Evolutionary conservation across 2,329 filamentous ascomycete species (phyloP), one percentile per base, ranked within the genome.

Genomic region (Fusarium circinatum): DNA sequence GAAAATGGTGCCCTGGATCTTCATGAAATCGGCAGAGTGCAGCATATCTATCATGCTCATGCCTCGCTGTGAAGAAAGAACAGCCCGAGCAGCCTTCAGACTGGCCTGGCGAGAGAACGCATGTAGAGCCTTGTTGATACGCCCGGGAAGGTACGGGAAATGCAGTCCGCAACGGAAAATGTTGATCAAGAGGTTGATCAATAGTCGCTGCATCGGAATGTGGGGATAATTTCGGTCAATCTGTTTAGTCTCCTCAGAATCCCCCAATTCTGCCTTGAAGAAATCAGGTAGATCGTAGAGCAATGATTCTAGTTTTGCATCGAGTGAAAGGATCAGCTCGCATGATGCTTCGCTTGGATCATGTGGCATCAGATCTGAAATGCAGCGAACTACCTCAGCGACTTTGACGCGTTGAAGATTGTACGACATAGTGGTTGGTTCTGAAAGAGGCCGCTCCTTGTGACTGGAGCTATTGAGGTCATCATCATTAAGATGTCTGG

Each of bases 1-100:
- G n/a, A 55, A 55, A 5, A 62, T 42, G 8, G 59, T 62, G 18
- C 59, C 59, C 15, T 62, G 48, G 2, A 55, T 44, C 8, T 62
- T 55, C 59, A 62, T 62, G 20, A 55, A 62, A 20, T 62, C 59
- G 9, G 59, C 59, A 18, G 48, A 55, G 30, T 62, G 48, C 8
- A 20, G 17, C 20, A 55, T 30, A 5, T 38, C 12, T 4, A 12
- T 7, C n/a, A 26, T 15, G 20, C 14, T 26, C 59, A 62, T 62
- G 7, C 15, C 59, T 22, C 59, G 26, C 26, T 62, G 59, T 2
- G 47, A 26, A 24, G 38, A 45, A 6, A 62, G 30, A 3, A 62
- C 59, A 9, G 17, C 48, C 24, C 59, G 38, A 28, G 48, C 59
- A 28, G 59, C 48, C 3, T 45, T 62, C 1, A 62, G 8, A 8